Conservation (phyloP, 768 basidiomycete genomes). For the Macrolepiota dolichaula region DNA sequence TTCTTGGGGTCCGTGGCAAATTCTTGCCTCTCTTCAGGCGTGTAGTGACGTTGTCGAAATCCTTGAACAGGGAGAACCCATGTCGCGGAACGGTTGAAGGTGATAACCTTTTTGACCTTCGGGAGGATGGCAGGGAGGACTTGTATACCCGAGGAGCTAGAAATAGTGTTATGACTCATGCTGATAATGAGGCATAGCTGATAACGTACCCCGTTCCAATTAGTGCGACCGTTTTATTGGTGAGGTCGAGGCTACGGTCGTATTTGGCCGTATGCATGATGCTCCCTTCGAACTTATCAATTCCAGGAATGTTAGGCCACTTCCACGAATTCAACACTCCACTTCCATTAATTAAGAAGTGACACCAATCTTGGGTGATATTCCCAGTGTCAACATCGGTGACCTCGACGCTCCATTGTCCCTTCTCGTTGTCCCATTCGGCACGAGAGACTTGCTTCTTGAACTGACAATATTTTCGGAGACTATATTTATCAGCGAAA, state of each 20-base stretch:
- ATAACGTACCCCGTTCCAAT: conserved; percentile 34
- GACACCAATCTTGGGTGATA: conserved; percentile 21
- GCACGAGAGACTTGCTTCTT: conserved; percentile 24
- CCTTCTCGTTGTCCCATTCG: conserved; percentile 24
- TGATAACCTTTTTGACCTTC: conserved; percentile 30
- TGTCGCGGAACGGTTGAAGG: conserved; percentile 29
- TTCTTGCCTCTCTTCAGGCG: conserved; percentile 35
- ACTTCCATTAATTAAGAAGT: conserved; percentile 30
- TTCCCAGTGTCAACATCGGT: conserved; percentile 17
- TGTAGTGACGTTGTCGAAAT: conserved; percentile 27
- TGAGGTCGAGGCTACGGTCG: conserved; percentile 23
- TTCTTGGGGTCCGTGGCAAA: conserved; percentile 35
- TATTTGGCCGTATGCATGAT: conserved; percentile 35
- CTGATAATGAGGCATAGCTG: too few species aligned
- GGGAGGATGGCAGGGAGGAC: conserved; percentile 30
- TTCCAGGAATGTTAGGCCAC: conserved; percentile 34
- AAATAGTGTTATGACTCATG: not conserved
- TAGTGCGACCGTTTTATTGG: conserved; percentile 32
- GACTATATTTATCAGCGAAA: conserved; percentile 26
- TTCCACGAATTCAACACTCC: conserved; percentile 35
- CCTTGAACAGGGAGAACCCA: conserved; percentile 28
- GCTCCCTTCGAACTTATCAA: conserved; percentile 28
- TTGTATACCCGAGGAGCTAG: conserved; percentile 31
- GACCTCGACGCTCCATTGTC: conserved; percentile 27
- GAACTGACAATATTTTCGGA: conserved; percentile 28